Conservation (phyloP, 306 rosid species). For the Cicer chorassanicum region DNA sequence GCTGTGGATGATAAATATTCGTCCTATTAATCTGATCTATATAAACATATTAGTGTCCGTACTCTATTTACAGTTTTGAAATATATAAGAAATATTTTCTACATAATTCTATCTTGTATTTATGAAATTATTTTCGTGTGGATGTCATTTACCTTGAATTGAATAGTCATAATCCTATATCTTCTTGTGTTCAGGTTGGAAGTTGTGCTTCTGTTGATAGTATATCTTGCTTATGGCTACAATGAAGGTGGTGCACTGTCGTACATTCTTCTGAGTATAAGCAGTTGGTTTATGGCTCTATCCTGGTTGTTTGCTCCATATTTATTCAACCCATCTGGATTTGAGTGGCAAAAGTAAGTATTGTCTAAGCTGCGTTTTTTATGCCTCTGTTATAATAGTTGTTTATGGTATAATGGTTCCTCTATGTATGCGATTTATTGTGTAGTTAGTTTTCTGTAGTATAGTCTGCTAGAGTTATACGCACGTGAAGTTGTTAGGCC, state of each 20-base stretch:
- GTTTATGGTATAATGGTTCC: neutral
- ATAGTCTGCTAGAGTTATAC: neutral
- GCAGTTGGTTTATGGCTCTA: slow-evolving; percentile 98
- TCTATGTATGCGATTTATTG: neutral
- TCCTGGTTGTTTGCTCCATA: slow-evolving; percentile 99
- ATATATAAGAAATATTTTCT: too few species aligned
- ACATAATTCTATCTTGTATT: neutral
- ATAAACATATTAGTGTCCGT: too few species aligned
- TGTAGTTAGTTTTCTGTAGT: neutral
- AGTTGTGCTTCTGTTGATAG: slow-evolving; percentile 80
- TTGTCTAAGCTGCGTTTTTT: neutral
- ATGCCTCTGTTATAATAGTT: neutral
- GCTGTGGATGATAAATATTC: too few species aligned
- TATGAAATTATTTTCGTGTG: slow-evolving; percentile 18
- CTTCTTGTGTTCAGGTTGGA: slow-evolving; percentile 72
- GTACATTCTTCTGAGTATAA: slow-evolving; percentile 79
- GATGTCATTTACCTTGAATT: slow-evolving; percentile 18
- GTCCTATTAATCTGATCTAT: too few species aligned
- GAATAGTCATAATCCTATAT: slow-evolving; percentile 28
- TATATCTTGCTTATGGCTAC: slow-evolving; percentile 85
- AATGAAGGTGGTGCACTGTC: slow-evolving; percentile 65
- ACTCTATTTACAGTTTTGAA: too few species aligned
- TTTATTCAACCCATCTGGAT: slow-evolving; percentile 94
- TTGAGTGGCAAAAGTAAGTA: slow-evolving; percentile 99
- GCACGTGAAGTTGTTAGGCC: neutral